phyloP scores from a whole-genome alignment of 164 flowering plant genomes.

The Taxillus chinensis region DNA sequence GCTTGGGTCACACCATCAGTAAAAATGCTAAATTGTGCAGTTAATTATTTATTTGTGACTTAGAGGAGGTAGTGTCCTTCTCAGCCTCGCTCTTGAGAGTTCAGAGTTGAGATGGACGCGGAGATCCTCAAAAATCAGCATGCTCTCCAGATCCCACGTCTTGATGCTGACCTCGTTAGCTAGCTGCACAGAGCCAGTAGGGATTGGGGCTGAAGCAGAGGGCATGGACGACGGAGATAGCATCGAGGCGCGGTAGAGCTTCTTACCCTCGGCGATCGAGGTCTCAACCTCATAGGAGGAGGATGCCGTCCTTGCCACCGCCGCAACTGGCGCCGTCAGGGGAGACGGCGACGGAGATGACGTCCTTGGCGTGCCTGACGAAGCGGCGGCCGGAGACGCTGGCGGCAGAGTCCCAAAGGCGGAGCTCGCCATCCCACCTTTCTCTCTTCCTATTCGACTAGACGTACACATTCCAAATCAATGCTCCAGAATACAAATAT shows the following conservation, averaged over 20 bases:
- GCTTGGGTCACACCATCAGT: too few species aligned
- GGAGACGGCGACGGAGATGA: conserved; percentile 70
- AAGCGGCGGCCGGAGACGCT: conserved; percentile 68
- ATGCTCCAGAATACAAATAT: too few species aligned
- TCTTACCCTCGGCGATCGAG: conserved; percentile 76
- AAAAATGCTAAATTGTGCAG: too few species aligned
- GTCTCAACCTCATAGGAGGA: conserved; percentile 69
- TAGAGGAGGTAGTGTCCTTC: conserved; percentile 23
- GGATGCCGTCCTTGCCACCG: conserved; percentile 80
- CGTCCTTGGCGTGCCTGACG: conserved; percentile 79
- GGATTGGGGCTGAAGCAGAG: conserved; percentile 86
- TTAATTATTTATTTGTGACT: conserved; percentile 29
- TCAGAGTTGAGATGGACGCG: too few species aligned
- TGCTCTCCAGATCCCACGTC: conserved; percentile 94
- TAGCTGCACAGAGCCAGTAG: conserved; percentile 93
- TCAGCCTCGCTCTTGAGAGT: conserved; percentile 60
- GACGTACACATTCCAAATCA: too few species aligned
- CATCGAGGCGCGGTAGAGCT: conserved; percentile 63
- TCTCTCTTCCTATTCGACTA: too few species aligned
- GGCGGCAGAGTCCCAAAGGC: conserved; percentile 70
- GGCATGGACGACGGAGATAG: conserved; percentile 59
- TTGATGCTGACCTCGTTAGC: conserved; percentile 68
- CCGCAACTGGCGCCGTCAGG: conserved; percentile 89
- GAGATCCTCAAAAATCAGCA: conserved; percentile 58
- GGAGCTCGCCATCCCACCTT: conserved; percentile 92